Conservation (phyloP, 106 monocot species). For the Gastrodia elata region DNA sequence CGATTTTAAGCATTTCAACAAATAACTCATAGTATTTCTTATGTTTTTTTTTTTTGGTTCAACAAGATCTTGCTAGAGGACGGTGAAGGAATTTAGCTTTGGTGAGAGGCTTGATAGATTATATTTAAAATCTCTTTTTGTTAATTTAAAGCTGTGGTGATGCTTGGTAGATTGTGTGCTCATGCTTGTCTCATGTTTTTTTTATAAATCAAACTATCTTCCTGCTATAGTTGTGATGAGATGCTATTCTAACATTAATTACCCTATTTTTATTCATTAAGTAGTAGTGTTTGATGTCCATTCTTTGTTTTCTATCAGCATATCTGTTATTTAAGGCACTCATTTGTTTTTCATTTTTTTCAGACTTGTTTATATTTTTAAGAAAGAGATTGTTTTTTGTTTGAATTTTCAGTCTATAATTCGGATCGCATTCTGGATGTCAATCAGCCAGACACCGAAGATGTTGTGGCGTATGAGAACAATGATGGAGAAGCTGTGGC, state of each 20-base stretch:
- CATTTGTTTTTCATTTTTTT: neutral
- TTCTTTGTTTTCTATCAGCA: neutral
- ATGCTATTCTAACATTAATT: neutral
- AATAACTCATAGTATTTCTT: too few relatives aligned
- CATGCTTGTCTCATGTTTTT: too few relatives aligned
- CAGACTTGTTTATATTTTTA: neutral
- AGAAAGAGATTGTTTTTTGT: slow-evolving; percentile 1
- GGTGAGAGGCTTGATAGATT: neutral
- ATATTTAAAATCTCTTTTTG: neutral
- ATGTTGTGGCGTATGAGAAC: slow-evolving; percentile 15
- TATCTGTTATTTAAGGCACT: neutral
- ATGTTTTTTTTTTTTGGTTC: neutral
- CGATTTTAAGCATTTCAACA: too few relatives aligned
- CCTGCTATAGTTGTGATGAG: neutral
- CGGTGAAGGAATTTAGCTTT: neutral
- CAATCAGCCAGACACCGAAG: slow-evolving; percentile 20
- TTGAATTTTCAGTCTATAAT: slow-evolving; percentile 16
- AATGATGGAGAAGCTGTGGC: slow-evolving; percentile 20
- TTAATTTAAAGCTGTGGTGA: too few relatives aligned
- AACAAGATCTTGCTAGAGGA: neutral
- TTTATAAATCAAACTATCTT: neutral
- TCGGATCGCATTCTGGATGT: slow-evolving; percentile 8
- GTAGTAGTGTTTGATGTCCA: neutral
- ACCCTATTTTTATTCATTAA: neutral
- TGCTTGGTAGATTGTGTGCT: too few relatives aligned